Evolutionary conservation across 768 basidiomycete genomes (phyloP), one percentile per base, ranked within the genome.

Genomic region (Boletus vermiculosoides): DNA sequence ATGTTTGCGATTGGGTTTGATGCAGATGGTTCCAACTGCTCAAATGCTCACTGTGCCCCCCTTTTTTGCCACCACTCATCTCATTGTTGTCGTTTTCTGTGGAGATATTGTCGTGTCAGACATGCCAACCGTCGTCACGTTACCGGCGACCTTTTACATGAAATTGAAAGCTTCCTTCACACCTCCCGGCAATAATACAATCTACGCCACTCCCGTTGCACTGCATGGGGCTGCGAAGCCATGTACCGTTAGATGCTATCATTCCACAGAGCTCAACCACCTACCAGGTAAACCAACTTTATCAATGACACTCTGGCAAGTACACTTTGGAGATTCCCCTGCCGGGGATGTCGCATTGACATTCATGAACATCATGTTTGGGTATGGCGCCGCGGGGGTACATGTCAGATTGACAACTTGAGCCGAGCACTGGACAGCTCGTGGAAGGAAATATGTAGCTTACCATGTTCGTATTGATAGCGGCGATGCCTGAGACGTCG

Each of bases 401-500:
- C 83, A 83, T 58, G 78, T 39, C 44, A 57, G 31, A 46, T 45
- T 54, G 73, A 49, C 62, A 77, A 78, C 68, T 31, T 37, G 12
- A 20, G 41, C n/a, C 4, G 16, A 30, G 28, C 36, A n/a, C 22
- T 33, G 6, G 31, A 36, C 40, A 34, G 16, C 20, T 44, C 10
- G 15, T 34, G n/a, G 15, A 22, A 12, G 12, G 20, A 34, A 31
- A 40, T 40, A n/a, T n/a, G n/a, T n/a, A 2, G 12, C 12, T 45
- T 28, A 36, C 45, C n/a, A n/a, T n/a, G n/a, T n/a, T n/a, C n/a
- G 59, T 72, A 50, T 76, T 78, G 1, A 75, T 74, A 34, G 66
- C 55, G 0, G 79, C 73, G 2, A 78, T 83, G 30, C 83, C 82
- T 31, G 65, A 73, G 75, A 79, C 81, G 58, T 78, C 79, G 11